Base-by-base conservation (phyloP, 345 rosid species). In the Brassica cretica region DNA sequence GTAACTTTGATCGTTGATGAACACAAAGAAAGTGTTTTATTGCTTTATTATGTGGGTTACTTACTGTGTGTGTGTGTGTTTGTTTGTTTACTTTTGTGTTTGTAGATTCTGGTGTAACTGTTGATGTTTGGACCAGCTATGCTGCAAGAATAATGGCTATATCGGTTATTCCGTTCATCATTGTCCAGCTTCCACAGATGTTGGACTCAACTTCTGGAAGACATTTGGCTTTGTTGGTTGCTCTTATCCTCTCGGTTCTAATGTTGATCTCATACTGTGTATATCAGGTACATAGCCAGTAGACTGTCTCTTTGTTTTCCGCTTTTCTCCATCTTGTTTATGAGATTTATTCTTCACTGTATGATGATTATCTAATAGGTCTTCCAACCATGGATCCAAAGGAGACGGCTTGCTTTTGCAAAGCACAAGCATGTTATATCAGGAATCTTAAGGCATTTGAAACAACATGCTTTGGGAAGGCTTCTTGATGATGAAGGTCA, bases 311-410 rank as follows among this genome's bases (percentile, higher is more conserved):
- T 27, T 27, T 27, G 30, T 27, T 27, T 27, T 27, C 30, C 4
- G 30, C 30, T 27, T 27, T 27, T 27, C 30, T 27, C 30, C 30
- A 27, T 27, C 30, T 27, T 27, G 60, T 64, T 78, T 74, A 9
- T 70, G 69, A 75, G 56, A 14, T 59, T 39, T 44, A 9, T 81
- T 35, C 63, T 78, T 71, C 78, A 18, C 70, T 53, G 29, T 59
- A 16, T 16, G 7, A 66, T 77, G 29, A 66, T 49, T 58, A 30
- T 78, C 41, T 53, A 39, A 39, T 70, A 85, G 88, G 86, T 85
- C 56, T 81, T 90, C 76, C 99, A 95, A 84, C 99, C 99, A 6
- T 88, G 91, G 97, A 87, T 95, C 56, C 99, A 91, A 81, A 83
- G 82, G 79, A 88, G 97, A 51, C 87, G 89, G 60, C 76, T 95